Conservation (phyloP, 805 yeast genomes). For the Saccharomycopsis babjevae region DNA sequence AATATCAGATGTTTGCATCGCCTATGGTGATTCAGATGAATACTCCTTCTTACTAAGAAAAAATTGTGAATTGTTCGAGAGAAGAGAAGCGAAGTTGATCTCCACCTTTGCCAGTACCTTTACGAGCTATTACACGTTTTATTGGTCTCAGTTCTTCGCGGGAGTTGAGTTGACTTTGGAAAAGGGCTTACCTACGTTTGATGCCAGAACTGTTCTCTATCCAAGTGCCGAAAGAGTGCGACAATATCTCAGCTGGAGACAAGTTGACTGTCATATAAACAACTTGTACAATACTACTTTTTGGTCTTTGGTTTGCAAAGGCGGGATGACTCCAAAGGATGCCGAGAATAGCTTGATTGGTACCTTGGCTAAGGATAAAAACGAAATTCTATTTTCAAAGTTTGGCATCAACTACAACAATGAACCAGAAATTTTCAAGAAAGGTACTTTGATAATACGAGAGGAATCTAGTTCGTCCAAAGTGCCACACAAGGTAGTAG, state of each 20-base stretch:
- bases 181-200: slow-evolving; percentile 72
- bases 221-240: slow-evolving; percentile 53
- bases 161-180: slow-evolving; percentile 23
- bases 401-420: slow-evolving; percentile 85
- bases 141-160: slow-evolving; percentile 56
- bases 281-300: slow-evolving; percentile 88
- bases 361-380: slow-evolving; percentile 73
- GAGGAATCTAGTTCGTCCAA: slow-evolving; percentile 23
- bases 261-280: slow-evolving; percentile 92
- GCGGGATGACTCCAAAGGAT: slow-evolving; percentile 62
- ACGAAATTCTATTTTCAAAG: slow-evolving; percentile 70
- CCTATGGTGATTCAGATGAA: slow-evolving; percentile 95
- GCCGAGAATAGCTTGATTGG: slow-evolving; percentile 75
- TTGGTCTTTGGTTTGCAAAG: slow-evolving; percentile 71
- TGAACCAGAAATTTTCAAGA: slow-evolving; percentile 79
- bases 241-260: slow-evolving; percentile 91
- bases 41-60: slow-evolving; percentile 69
- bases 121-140: slow-evolving; percentile 60
- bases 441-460: slow-evolving; percentile 62
- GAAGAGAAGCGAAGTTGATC: slow-evolving; percentile 71
- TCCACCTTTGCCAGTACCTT: slow-evolving; percentile 76
- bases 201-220: slow-evolving; percentile 80
- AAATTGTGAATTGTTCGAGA: slow-evolving; percentile 60
- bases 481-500: neutral
- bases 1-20: slow-evolving; percentile 65